These are phyloP conservation scores for Acanthamoeba castellanii DNA, from an alignment of 208 protist species.

Conservation along the genomic window DNA sequence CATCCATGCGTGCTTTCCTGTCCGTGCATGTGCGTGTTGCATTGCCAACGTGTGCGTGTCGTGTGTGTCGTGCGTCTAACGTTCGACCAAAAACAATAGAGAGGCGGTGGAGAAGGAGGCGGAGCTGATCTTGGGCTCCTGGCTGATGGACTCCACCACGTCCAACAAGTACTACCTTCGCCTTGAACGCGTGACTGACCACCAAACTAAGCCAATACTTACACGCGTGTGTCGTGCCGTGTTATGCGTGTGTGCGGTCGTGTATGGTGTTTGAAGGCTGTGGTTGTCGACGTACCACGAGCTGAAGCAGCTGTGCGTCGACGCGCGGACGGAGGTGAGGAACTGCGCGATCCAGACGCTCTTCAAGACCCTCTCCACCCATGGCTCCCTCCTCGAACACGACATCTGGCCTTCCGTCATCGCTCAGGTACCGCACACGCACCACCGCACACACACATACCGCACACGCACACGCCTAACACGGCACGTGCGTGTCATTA, in stretches of 20 bases:
- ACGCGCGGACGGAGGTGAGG: conserved; percentile 66
- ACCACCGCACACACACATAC: too few species aligned
- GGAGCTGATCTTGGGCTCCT: not conserved
- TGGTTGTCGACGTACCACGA: conserved; percentile 69
- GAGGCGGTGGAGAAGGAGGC: conserved; percentile 37
- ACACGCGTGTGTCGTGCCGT: not conserved
- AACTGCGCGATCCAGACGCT: conserved; percentile 74
- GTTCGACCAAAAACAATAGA: not conserved
- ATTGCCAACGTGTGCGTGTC: not conserved
- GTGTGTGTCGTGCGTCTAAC: not conserved
- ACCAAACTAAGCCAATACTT: too few species aligned
- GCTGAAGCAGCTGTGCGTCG: conserved; percentile 62
- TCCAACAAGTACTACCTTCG: not conserved
- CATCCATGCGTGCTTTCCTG: not conserved
- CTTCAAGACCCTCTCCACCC: conserved; percentile 73
- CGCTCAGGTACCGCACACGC: not conserved
- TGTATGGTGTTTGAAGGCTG: conserved; percentile 10
- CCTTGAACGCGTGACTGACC: not conserved
- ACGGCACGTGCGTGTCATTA: not conserved
- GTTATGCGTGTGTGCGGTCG: not conserved
- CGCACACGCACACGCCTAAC: not conserved
- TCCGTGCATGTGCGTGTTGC: not conserved
- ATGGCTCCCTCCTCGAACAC: conserved; percentile 52
- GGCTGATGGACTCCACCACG: conserved; percentile 37
- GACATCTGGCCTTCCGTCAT: conserved; percentile 64